Evolutionary conservation across 257 asterid species (phyloP).

Genomic region (Scutellaria baicalensis): DNA sequence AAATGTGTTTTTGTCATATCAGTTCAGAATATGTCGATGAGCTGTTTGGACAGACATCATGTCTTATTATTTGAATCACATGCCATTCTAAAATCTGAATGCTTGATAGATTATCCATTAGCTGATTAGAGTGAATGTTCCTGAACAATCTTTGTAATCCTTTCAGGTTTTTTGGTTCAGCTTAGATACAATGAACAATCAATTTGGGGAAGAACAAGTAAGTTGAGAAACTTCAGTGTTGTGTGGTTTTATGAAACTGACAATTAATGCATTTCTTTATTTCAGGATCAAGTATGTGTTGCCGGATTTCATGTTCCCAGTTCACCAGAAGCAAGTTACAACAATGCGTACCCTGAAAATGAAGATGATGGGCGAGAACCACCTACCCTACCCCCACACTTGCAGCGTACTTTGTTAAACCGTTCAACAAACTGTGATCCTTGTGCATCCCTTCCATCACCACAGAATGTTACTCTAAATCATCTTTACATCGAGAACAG

Average conservation of each 20-base stretch:
- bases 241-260: background rate
- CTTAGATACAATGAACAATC: slow-evolving; percentile 43
- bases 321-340: slow-evolving; percentile 87
- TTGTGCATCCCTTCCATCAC: slow-evolving; percentile 40
- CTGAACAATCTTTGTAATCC: background rate
- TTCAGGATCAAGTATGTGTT: slow-evolving; percentile 71
- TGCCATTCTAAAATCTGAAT: background rate
- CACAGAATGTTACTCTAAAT: slow-evolving; percentile 64
- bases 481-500: slow-evolving; percentile 85
- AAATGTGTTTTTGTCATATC: background rate
- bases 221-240: slow-evolving; percentile 11
- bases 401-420: slow-evolving; percentile 64
- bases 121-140: background rate
- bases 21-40: background rate
- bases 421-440: slow-evolving; percentile 37
- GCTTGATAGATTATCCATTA: background rate
- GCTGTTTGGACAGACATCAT: background rate
- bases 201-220: slow-evolving; percentile 50
- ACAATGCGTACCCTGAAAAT: slow-evolving; percentile 46
- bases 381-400: slow-evolving; percentile 63
- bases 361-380: slow-evolving; percentile 85
- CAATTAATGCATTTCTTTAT: background rate
- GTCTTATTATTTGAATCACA: background rate
- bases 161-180: slow-evolving; percentile 24
- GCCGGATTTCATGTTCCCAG: slow-evolving; percentile 74